phyloP scores from a whole-genome alignment of 2,329 filamentous ascomycete species.

The Nannizziopsis arthrosporioides region DNA sequence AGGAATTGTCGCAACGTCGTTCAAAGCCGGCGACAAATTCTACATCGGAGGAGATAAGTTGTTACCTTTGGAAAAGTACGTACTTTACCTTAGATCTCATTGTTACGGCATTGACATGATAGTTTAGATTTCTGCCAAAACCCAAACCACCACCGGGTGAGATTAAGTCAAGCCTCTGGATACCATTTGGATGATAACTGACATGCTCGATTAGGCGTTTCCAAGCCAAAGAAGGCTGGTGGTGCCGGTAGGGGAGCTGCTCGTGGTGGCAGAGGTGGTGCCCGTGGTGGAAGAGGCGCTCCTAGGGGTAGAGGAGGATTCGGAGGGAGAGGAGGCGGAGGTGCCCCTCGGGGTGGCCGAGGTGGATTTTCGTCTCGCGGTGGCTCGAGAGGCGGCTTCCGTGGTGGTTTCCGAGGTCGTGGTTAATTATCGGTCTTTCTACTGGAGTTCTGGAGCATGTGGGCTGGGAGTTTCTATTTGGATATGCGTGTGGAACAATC shows the following conservation, averaged over 20 bases:
- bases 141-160: slow-evolving; percentile 58
- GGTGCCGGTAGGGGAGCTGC: slow-evolving; percentile 43
- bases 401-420: slow-evolving; percentile 25
- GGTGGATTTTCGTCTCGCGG: slow-evolving; percentile 26
- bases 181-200: slow-evolving; percentile 16
- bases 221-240: slow-evolving; percentile 58
- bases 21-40: slow-evolving; percentile 95
- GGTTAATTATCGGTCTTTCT: slow-evolving; percentile 12
- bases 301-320: slow-evolving; percentile 45
- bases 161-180: slow-evolving; percentile 5
- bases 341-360: slow-evolving; percentile 33
- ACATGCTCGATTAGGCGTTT: slow-evolving; percentile 42
- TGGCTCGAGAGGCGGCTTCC: slow-evolving; percentile 22
- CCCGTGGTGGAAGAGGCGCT: slow-evolving; percentile 37
- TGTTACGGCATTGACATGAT: slow-evolving; percentile 17
- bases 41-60: slow-evolving; percentile 93
- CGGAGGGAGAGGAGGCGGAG: slow-evolving; percentile 33
- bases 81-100: slow-evolving; percentile 6
- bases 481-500: slow-evolving; percentile 4
- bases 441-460: slow-evolving; percentile 17
- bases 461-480: slow-evolving; percentile 10
- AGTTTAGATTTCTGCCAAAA: slow-evolving; percentile 69
- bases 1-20: slow-evolving; percentile 86
- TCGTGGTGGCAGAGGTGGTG: slow-evolving; percentile 37
- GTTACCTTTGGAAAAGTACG: slow-evolving; percentile 71